Base-by-base conservation (phyloP, 768 basidiomycete genomes). In the Hygrophorus russula region DNA sequence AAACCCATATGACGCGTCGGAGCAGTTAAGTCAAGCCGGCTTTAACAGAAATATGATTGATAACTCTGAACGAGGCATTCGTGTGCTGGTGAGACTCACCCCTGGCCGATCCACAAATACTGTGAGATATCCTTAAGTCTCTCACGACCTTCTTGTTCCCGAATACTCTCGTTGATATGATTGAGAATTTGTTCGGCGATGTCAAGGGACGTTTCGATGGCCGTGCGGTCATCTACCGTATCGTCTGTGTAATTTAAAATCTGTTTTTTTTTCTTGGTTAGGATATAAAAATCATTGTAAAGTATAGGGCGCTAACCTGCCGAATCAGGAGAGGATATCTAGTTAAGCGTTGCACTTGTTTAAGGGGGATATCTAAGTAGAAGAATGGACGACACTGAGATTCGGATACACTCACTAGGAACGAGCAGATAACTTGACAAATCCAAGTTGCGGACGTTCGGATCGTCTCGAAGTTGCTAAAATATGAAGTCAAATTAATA, bases 301-400 rank as follows among this genome's bases (percentile, higher is more conserved):
- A 17, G 34, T 10, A 17, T 15, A n/a, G 15, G 19, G n/a, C 13
- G 27, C 59, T 14, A 39, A 78, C 80, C 62, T 89, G 86, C 42
- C 80, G 79, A 50, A 97, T 80, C 27, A 97, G 70, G 0, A 99
- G 68, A 0, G 94, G 94, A 56, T 98, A 99, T 45, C 90, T 73
- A 0, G 94, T 96, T 44, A 97, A 80, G 7, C 94, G 80, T 77
- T 96, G 91, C 91, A 93, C 88, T 91, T 47, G 20, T 39, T 37
- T 47, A 14, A 33, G 11, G 4, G 28, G 18, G 27, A 31, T 24
- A 17, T 39, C 17, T 46, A 31, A 24, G 24, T 24, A 3, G 24
- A 51, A 39, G 27, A 15, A 18, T 7, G 11, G 17, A 33, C 40
- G 27, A 29, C 33, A 12, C 24, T 29, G 12, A 39, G 32, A 32